phyloP scores from a whole-genome alignment of 371 early-diverging fungal genomes.

The Actinomucor elegans region DNA sequence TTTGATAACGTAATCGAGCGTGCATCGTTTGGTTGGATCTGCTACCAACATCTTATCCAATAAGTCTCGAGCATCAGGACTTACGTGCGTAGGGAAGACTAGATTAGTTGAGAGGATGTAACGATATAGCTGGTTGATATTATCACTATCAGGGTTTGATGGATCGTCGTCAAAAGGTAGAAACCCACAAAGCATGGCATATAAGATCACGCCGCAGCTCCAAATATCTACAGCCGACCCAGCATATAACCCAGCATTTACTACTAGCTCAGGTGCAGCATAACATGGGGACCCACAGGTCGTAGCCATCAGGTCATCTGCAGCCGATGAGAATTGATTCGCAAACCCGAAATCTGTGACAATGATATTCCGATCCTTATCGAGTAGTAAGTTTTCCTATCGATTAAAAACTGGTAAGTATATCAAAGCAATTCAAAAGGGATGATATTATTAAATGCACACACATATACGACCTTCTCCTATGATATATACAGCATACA shows the following conservation, averaged over 20 bases:
- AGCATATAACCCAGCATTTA: constrained; percentile 92
- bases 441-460: too few relatives aligned
- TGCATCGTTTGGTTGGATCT: constrained; percentile 58
- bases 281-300: constrained; percentile 98
- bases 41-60: constrained; percentile 67
- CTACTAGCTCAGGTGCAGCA: constrained; percentile 96
- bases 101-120: constrained; percentile 64
- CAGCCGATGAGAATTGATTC: constrained; percentile 74
- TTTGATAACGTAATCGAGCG: constrained; percentile 53
- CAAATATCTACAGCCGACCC: constrained; percentile 96
- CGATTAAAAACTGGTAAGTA: too few relatives aligned
- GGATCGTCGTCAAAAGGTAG: constrained; percentile 88
- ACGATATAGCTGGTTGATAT: constrained; percentile 64
- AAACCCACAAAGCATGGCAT: constrained; percentile 75
- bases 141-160: constrained; percentile 68
- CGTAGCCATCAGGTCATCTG: constrained; percentile 79
- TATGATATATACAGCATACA: too few relatives aligned
- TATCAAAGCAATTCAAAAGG: too few relatives aligned
- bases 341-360: constrained; percentile 99
- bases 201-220: constrained; percentile 93
- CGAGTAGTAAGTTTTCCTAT: constrained; percentile 89
- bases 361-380: constrained; percentile 83
- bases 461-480: too few relatives aligned
- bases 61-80: constrained; percentile 52
- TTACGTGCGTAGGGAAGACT: constrained; percentile 55